Evolutionary conservation across 495 filamentous ascomycete species (phyloP).

Genomic region (Aspergillus baeticus): DNA sequence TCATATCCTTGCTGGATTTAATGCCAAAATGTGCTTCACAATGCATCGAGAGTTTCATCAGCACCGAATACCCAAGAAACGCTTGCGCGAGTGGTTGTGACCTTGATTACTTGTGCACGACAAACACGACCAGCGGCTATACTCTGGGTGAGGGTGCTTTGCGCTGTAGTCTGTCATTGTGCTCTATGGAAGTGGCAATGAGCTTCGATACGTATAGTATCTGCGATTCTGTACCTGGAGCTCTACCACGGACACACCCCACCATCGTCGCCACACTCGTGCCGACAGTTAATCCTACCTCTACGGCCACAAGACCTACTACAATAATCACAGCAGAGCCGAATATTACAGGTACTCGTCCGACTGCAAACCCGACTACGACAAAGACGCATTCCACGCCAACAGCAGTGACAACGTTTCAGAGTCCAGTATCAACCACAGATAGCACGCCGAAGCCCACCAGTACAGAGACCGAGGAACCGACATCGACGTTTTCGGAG

Average conservation of each 20-base stretch:
- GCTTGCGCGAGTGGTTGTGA: slow-evolving; percentile 49
- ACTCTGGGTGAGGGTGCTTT: slow-evolving; percentile 69
- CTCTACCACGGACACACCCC: slow-evolving; percentile 57
- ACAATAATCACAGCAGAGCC: slow-evolving; percentile 3
- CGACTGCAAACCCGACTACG: slow-evolving; percentile 6
- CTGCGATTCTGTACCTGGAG: slow-evolving; percentile 52
- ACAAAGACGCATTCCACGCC: slow-evolving; percentile 14
- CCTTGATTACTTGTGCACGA: slow-evolving; percentile 62
- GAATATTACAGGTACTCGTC: slow-evolving; percentile 6
- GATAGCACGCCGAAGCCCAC: not conserved
- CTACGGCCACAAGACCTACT: slow-evolving; percentile 12
- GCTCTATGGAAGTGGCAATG: slow-evolving; percentile 26
- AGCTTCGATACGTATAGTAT: slow-evolving; percentile 51
- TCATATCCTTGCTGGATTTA: slow-evolving; percentile 29
- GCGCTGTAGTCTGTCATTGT: slow-evolving; percentile 56
- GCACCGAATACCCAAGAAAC: slow-evolving; percentile 51
- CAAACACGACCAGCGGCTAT: slow-evolving; percentile 57
- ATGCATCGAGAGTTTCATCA: slow-evolving; percentile 64
- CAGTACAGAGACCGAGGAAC: slow-evolving; percentile 6
- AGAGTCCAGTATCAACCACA: slow-evolving; percentile 14
- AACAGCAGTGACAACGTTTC: slow-evolving; percentile 13
- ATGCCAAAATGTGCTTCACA: slow-evolving; percentile 64
- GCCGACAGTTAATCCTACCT: slow-evolving; percentile 29
- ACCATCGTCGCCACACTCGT: slow-evolving; percentile 60
- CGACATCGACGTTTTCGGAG: slow-evolving; percentile 1